Conservation (phyloP, 73 alveolate species). For the Paramecium sonneborni region DNA sequence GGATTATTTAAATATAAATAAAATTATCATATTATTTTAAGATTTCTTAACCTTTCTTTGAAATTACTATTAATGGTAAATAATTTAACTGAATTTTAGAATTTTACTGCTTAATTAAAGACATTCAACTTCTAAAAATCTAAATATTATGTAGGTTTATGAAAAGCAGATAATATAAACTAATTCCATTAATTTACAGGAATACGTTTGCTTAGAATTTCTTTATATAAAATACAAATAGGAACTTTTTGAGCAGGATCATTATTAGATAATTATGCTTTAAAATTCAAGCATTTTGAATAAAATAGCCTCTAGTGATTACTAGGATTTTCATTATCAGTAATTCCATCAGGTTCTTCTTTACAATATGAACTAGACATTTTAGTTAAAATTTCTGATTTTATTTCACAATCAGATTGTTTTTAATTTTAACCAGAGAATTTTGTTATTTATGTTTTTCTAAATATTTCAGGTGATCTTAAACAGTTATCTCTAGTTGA, state of each 20-base stretch:
- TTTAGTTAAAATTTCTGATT: slow-evolving; percentile 15
- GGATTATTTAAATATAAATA: background rate
- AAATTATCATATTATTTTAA: background rate
- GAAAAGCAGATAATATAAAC: background rate
- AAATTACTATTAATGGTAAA: background rate
- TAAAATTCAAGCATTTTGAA: background rate
- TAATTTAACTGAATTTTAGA: background rate
- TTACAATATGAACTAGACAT: slow-evolving; percentile 1
- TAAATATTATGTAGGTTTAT: background rate
- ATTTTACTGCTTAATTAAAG: background rate
- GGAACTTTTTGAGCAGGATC: slow-evolving; percentile 12
- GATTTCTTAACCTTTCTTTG: background rate
- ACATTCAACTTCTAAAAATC: background rate
- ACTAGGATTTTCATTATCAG: background rate
- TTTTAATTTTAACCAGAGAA: background rate
- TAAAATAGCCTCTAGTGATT: background rate
- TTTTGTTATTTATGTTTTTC: background rate
- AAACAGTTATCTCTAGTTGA: background rate
- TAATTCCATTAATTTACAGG: background rate
- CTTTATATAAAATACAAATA: background rate
- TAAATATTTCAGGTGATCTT: background rate
- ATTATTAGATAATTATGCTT: background rate
- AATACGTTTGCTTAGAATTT: background rate
- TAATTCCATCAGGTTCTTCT: background rate
- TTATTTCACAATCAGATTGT: background rate